phyloP scores from a whole-genome alignment of 176 grass and related monocot genomes.

The Oryza australiensis region DNA sequence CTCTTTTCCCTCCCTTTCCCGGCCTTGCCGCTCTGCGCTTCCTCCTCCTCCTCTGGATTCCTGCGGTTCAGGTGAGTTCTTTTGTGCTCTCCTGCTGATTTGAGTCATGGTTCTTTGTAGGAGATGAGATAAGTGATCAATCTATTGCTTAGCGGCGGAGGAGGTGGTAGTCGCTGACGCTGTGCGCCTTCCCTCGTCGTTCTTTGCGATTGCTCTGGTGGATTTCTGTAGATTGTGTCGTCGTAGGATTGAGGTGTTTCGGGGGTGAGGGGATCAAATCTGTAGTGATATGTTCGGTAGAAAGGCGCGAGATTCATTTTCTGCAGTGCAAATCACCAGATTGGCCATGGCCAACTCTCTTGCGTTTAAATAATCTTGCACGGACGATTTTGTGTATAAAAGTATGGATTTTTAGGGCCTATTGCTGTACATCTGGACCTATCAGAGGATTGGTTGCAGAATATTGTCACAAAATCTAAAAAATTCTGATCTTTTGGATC shows the following conservation, averaged over 20 bases:
- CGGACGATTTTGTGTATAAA: not conserved
- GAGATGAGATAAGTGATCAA: not conserved
- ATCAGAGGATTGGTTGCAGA: not conserved
- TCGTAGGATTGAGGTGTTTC: not conserved
- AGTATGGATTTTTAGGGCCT: not conserved
- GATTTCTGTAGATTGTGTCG: not conserved
- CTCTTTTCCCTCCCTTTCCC: not conserved
- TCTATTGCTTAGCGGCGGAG: not conserved
- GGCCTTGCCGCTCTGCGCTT: too few species aligned
- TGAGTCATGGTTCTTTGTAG: not conserved
- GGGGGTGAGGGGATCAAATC: not conserved
- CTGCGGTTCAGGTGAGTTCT: constrained; percentile 26
- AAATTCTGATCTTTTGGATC: not conserved
- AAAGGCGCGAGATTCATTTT: not conserved
- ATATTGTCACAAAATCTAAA: not conserved
- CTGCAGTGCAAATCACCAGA: not conserved
- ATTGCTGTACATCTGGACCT: not conserved
- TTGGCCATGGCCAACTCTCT: not conserved
- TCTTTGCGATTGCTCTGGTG: not conserved
- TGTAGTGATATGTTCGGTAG: not conserved
- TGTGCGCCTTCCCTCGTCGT: not conserved
- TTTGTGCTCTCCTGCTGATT: not conserved
- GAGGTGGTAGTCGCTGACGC: not conserved
- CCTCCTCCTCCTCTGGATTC: not conserved
- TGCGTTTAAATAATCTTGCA: not conserved